Percentiles rank a stretch among this genome's conserved stretches.
phyloP scores from a whole-genome alignment of 768 basidiomycete genomes.

The Rhizopogon vinicolor region DNA sequence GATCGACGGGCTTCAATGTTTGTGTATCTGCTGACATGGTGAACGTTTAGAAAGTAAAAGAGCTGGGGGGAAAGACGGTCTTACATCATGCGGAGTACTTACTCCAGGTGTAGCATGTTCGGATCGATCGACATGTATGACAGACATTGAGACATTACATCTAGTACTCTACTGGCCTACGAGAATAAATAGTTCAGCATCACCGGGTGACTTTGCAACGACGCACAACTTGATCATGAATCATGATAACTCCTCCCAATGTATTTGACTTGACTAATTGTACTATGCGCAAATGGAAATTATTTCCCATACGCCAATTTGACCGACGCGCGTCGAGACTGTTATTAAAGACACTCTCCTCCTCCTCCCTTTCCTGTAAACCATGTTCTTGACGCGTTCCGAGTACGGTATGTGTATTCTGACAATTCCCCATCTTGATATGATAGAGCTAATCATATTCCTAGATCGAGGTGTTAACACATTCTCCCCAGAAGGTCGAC shows the following conservation, averaged over 20 bases:
- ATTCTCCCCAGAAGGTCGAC: conserved; percentile 96
- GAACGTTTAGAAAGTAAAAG: neutral
- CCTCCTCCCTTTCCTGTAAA: conserved; percentile 3
- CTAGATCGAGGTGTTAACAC: conserved; percentile 97
- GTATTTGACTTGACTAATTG: too few species aligned
- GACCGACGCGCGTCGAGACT: conserved; percentile 29
- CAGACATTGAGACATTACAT: too few species aligned
- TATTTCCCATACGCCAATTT: conserved; percentile 20
- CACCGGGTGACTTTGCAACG: too few species aligned
- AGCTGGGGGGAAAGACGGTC: too few species aligned
- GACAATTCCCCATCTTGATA: neutral
- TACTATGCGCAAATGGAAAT: conserved; percentile 14
- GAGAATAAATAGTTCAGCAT: too few species aligned
- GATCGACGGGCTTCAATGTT: conserved; percentile 34
- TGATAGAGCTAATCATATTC: neutral
- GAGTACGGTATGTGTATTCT: conserved; percentile 65
- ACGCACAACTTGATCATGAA: too few species aligned
- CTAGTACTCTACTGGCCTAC: too few species aligned
- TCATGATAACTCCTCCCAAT: too few species aligned
- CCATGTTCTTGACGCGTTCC: conserved; percentile 92
- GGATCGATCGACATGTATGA: too few species aligned
- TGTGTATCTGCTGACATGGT: conserved; percentile 24
- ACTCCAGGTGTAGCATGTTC: too few species aligned
- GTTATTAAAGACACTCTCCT: conserved; percentile 23
- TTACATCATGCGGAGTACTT: too few species aligned